Conservation (phyloP, 306 rosid genomes). For the barrel medic (Medicago truncatula) region MtrunA17r5.0-ANR NC_053047.1:39031001-39031500, state of each 20-base stretch:
- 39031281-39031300: slow-evolving; percentile 14
- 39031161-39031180: slow-evolving; percentile 21
- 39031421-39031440: not conserved
- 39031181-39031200: slow-evolving; percentile 22
- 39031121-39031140: slow-evolving; percentile 34
- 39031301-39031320: not conserved
- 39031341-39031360: slow-evolving; percentile 1
- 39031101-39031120: not conserved
- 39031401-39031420: not conserved
- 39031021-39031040: not conserved
- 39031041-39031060: not conserved
- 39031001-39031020: slow-evolving; percentile 26
- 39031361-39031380: not conserved
- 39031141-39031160: slow-evolving; percentile 20
- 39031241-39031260: not conserved
- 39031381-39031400: slow-evolving; percentile 10
- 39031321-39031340: slow-evolving; percentile 25
- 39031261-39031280: slow-evolving; percentile 1
- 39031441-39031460: slow-evolving; percentile 23
- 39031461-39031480: not conserved
- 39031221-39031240: not conserved
- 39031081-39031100: not conserved
- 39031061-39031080: slow-evolving; percentile 22
- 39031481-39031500: slow-evolving; percentile 15
- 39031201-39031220: slow-evolving; percentile 14